Base-by-base conservation (phyloP, 768 basidiomycete species). In the Sporobolomyces pararoseus region DNA sequence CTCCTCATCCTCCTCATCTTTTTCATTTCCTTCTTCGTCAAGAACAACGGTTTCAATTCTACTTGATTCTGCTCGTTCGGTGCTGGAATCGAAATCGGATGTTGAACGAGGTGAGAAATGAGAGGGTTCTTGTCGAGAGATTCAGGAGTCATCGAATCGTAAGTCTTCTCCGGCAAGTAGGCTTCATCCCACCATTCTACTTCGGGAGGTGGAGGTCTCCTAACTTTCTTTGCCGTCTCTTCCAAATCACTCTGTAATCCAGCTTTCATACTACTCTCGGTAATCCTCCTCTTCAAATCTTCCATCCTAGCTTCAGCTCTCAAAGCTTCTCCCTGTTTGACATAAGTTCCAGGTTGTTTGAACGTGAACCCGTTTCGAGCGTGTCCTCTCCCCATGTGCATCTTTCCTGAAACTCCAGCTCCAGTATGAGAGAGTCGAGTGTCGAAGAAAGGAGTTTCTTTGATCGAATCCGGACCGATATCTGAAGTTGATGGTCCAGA, bases 131-230 rank as follows among this genome's bases (percentile, higher is more conserved):
- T 86, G 37, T 68, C 66, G 65, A 68, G 66, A 32, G 62, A 53
- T 25, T 63, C 53, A 27, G 37, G 23, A 44, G 60, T 47, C 25
- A 64, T 32, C 25, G 70, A 63, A 52, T 86, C 84, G 79, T 98
- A 98, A 6, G 81, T 84, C 80, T 89, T 88, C 74, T 83, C 87
- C 0, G 90, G 89, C 14, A 99, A 81, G 19, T 97, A 81, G 0
- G 90, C 84, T 27, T 85, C 87, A 80, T 99, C 96, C 96, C 96
- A 99, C 96, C 96, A 99, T 79, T 98, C 96, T 6, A 88, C 85
- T 7, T 86, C 87, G 0, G 95, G 95, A 10, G 95, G 96, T 1
- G 90, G 85, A 63, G 86, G 86, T 51, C 93, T 84, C 88, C 85
- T 49, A 53, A 90, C 92, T 83, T 89, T 87, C 80, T 90, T 90